Base-by-base conservation (phyloP, 1,139 yeast species). In the Diutina mesorugosa region DNA sequence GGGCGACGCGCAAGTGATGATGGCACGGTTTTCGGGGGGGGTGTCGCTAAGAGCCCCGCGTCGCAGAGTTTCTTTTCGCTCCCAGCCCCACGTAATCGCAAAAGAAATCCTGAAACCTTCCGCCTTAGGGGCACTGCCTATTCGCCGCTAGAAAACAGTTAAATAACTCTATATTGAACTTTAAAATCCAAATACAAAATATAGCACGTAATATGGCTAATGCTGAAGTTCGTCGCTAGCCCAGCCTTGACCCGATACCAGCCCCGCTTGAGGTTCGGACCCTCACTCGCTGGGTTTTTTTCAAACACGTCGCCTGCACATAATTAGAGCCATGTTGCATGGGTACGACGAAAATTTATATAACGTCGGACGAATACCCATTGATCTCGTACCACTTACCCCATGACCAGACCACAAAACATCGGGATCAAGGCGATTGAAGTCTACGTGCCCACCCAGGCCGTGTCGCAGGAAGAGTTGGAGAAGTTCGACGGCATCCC, bases 351-450 rank as follows among this genome's bases (percentile, higher is more conserved):
- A 35, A 35, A 35, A 35, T 35, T 35, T 35, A 35, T 35, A 35
- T 35, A 35, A 35, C 41, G 41, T 35, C 41, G n/a, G n/a, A 6
- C 41, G 41, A 35, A 10, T 12, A 9, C 14, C 41, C 41, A 9
- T 35, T 12, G 41, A 35, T 35, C 41, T 35, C 41, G 12, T 10
- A 10, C 9, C 51, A 28, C 16, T 12, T 1, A 8, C 32, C 32
- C 6, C 4, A 50, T 50, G 53, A 50, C 53, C 45, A 50, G 53
- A 50, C 53, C 53, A n/a, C 80, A 80, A 69, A 91, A 93, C 78
- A 81, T 93, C 66, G 99, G 99, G 76, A 93, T 93, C 75, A 93
- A 93, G 72, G 99, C 95, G 70, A 82, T 93, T 65, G 97, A 93
- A 74, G 80, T 90, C 58, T 95, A 93, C 75, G 78, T 90, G 67